These are phyloP conservation scores for Polymyxa betae DNA, from an alignment of 208 protist species.

Conservation along the genomic window DNA sequence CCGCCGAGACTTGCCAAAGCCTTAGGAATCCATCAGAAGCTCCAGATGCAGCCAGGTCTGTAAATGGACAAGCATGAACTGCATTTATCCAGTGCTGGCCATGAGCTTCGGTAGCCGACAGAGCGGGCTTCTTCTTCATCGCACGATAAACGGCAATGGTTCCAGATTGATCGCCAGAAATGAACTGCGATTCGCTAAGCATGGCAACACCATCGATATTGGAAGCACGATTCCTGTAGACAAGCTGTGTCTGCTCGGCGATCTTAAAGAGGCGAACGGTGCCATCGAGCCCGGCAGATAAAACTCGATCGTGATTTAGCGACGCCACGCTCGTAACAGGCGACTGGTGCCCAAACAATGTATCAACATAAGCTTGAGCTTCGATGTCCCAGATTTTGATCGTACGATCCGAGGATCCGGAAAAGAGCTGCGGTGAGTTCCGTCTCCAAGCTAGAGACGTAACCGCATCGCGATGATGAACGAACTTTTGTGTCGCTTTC, in stretches of 20 bases:
- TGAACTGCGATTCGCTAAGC: conserved; percentile 41
- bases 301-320: not conserved
- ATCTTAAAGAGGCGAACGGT: conserved; percentile 62
- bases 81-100: not conserved
- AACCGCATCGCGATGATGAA: conserved; percentile 36
- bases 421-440: conserved; percentile 31
- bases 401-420: conserved; percentile 46
- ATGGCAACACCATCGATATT: conserved; percentile 55
- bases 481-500: not conserved
- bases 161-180: conserved; percentile 56
- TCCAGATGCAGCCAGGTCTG: conserved; percentile 26
- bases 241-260: conserved; percentile 58
- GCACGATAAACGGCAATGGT: not conserved
- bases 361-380: conserved; percentile 60
- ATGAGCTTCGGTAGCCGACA: not conserved
- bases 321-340: conserved; percentile 53
- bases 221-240: conserved; percentile 51
- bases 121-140: not conserved
- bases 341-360: conserved; percentile 58
- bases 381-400: conserved; percentile 61
- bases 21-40: not conserved
- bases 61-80: not conserved
- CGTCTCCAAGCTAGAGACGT: not conserved
- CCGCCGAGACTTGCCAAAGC: conserved; percentile 9
- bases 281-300: conserved; percentile 45